Percentiles rank a stretch among this genome's conserved stretches.
Conservation (phyloP, 225 moss, liverwort and hornwort species). For the Anthoceros angustus region DNA sequence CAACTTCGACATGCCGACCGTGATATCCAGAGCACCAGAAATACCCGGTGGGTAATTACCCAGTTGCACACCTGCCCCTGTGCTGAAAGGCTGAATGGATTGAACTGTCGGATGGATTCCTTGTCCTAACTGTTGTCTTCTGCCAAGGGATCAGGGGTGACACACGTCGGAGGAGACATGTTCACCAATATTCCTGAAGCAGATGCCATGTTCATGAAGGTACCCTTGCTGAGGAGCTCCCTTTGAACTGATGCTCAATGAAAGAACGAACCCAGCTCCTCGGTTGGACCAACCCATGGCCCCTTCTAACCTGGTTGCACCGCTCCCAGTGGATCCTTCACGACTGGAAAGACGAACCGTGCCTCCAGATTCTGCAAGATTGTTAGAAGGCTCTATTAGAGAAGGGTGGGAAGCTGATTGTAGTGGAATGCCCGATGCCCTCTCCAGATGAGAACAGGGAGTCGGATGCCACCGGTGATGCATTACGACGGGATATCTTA, state of each 20-base stretch:
- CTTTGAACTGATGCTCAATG: too few relatives aligned
- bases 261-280: too few relatives aligned
- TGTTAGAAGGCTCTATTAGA: conserved; percentile 18
- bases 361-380: conserved; percentile 12
- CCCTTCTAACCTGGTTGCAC: too few relatives aligned
- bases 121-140: not conserved
- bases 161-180: conserved; percentile 11
- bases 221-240: not conserved
- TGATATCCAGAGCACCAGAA: conserved; percentile 9
- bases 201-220: conserved; percentile 18
- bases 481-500: too few relatives aligned
- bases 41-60: conserved; percentile 9
- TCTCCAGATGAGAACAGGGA: too few relatives aligned
- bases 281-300: too few relatives aligned
- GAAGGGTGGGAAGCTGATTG: conserved; percentile 13
- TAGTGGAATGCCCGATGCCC: conserved; percentile 9
- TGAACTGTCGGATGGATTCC: too few relatives aligned
- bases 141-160: conserved; percentile 4
- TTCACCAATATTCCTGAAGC: conserved; percentile 11
- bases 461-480: too few relatives aligned
- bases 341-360: conserved; percentile 21
- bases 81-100: too few relatives aligned
- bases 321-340: conserved; percentile 20
- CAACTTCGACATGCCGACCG: conserved; percentile 31
- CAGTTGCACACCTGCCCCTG: not conserved